Evolutionary conservation across 371 early-diverging fungal genomes (phyloP), one percentile per base, ranked within the genome.

Genomic region (Syncephalastrum racemosum): DNA sequence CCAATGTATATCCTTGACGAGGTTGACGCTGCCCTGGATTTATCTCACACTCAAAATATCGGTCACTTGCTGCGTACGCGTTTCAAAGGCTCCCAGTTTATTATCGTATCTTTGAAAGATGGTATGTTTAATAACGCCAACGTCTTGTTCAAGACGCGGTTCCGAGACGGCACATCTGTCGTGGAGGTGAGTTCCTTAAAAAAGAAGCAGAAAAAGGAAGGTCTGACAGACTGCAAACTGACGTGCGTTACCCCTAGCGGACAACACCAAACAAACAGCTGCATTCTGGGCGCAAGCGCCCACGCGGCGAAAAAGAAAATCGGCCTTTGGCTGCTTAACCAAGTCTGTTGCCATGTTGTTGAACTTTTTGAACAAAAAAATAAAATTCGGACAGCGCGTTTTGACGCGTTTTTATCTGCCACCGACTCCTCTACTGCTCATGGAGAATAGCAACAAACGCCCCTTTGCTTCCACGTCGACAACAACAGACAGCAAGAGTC

Each of bases 1-100:
- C 99, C 99, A 3, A 98, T 99, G 96, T 99, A 99, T 75, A 97
- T 99, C 73, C 82, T 99, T 47, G 99, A 99, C 79, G 99, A 99
- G 75, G 95, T 99, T 1, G 99, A 99, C 79, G 95, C 99, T 4
- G 99, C 99, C 2, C 83, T 99, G 44, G 99, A 99, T 84, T 76
- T 97, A 40, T 94, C 92, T 4, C 99, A 99, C 68, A 99, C 99
- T 5, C 99, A 99, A 68, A 96, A 97, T 60, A 99, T 99, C 71
- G 99, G 99, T 2, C 93, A 94, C 59, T 82, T 99, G 41, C 82
- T 99, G 54, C 85, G 91, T 46, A 95, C 91, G 4, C 81, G 99
- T 44, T 99, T 99, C 81, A 92, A 90, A 58, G 96, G 93, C 16
- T 93, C 98, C 0, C 99, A 99, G 74, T 99, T 99, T 71, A 92